Evolutionary conservation across 148 eudicot species (phyloP).

Genomic region (Beta vulgaris): DNA sequence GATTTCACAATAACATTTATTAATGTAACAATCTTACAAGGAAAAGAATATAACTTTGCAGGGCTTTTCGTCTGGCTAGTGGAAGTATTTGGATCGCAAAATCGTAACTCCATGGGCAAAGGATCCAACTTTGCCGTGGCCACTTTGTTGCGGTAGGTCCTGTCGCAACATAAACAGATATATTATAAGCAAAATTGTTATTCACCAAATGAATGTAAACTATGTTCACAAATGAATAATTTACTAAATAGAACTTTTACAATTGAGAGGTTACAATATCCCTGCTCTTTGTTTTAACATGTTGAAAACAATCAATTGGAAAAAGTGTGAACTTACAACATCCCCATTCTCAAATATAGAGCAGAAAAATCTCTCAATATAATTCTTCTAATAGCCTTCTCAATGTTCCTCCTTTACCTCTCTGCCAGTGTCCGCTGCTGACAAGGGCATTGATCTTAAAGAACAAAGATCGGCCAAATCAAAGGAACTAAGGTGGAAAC

Average conservation of each 20-base stretch:
- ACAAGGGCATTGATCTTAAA: no score
- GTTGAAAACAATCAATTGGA: background rate
- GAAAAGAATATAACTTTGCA: conserved; percentile 54
- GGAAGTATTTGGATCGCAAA: conserved; percentile 68
- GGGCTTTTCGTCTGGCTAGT: conserved; percentile 79
- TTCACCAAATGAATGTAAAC: background rate
- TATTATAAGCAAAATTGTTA: conserved; percentile 3
- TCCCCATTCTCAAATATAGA: background rate
- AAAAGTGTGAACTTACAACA: background rate
- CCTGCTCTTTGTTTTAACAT: background rate
- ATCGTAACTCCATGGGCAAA: conserved; percentile 90
- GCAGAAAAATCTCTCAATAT: background rate
- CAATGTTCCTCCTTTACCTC: no score
- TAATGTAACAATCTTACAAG: background rate
- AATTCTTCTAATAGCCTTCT: no score
- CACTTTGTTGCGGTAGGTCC: conserved; percentile 90
- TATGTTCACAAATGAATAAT: background rate
- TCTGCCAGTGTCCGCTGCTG: no score
- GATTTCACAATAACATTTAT: background rate
- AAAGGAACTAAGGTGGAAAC: no score
- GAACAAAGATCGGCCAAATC: no score
- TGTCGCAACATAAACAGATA: conserved; percentile 36
- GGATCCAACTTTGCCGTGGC: conserved; percentile 47
- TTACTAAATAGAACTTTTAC: background rate
- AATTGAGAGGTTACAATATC: no score